Base-by-base conservation (phyloP, 768 basidiomycete genomes). In the Kwoniella pini region DNA sequence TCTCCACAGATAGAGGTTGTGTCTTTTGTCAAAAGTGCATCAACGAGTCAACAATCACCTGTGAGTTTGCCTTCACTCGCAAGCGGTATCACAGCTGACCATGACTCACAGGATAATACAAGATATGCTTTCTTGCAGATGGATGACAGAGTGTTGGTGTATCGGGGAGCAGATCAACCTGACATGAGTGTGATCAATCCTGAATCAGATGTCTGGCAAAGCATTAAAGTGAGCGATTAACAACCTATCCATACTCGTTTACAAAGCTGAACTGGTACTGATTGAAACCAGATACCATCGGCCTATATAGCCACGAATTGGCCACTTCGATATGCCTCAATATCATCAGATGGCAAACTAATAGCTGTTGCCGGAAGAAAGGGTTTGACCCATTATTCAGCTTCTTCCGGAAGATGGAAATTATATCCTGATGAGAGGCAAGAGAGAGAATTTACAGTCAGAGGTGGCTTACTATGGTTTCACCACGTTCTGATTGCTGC, bases 181-280 rank as follows among this genome's bases (percentile, higher is more conserved):
- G 94, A 97, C 75, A 88, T 96, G 87, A 95, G 91, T 73, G 87
- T 99, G 58, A 96, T 98, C 72, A 97, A 97, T 73, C 93, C 94
- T 15, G 93, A 95, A 76, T 91, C 91, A 3, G 94, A 97, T 71
- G 94, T 97, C 17, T 98, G 95, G 94, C 92, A 98, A 69, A 89
- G 90, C 79, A 88, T 97, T 77, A 95, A 94, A 84, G 91, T 85
- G 65, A 52, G 51, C 30, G 12, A 19, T 2, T 42, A 38, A 21
- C 21, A 6, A 24, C n/a, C 9, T 7, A 22, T 42, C 13, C n/a
- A 42, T 46, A 45, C 55, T 15, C 51, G 26, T 26, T 1, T 33
- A 19, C 19, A 52, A 51, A 52, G 5, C 33, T 17, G 13, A 27
- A n/a, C 10, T 40, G n/a, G 44, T n/a, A 28, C 44, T 38, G 58